These are phyloP conservation scores for Sphagnum tenellum DNA, from an alignment of 225 moss, liverwort and hornwort species.

Conservation along the genomic window DNA sequence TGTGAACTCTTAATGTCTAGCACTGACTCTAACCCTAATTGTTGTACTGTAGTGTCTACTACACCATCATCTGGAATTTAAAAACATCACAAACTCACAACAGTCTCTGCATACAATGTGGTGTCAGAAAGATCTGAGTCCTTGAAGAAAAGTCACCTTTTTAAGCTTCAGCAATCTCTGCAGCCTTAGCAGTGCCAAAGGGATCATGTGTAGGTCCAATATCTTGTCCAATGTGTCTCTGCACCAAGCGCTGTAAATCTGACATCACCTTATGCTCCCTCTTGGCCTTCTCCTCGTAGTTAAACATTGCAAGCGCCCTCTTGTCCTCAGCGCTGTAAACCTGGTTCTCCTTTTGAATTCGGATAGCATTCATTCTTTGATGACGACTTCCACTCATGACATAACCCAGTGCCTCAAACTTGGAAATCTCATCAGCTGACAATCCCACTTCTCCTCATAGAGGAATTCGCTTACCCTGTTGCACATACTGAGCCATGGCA, in stretches of 20 bases:
- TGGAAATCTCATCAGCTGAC: slow-evolving; percentile 97
- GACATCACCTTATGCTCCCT: slow-evolving; percentile 99
- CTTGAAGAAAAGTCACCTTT: too few relatives aligned
- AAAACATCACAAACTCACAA: too few relatives aligned
- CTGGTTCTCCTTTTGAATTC: slow-evolving; percentile 97
- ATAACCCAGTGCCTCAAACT: slow-evolving; percentile 90
- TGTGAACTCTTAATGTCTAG: too few relatives aligned
- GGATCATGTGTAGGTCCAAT: slow-evolving; percentile 96
- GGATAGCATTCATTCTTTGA: slow-evolving; percentile 99
- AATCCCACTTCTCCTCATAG: slow-evolving; percentile 98
- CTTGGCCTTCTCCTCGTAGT: slow-evolving; percentile 99
- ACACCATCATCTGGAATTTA: too few relatives aligned
- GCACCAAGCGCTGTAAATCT: slow-evolving; percentile 92
- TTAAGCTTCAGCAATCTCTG: slow-evolving; percentile 20
- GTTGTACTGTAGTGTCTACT: too few relatives aligned
- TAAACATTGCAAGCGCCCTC: slow-evolving; percentile 97
- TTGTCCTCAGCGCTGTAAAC: slow-evolving; percentile 99
- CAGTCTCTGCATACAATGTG: too few relatives aligned
- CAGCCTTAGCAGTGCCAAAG: slow-evolving; percentile 51
- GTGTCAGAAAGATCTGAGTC: too few relatives aligned
- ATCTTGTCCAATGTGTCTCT: slow-evolving; percentile 95
- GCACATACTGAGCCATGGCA: slow-evolving; percentile 98
- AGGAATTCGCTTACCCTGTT: slow-evolving; percentile 98
- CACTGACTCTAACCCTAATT: too few relatives aligned
- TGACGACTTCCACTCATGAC: slow-evolving; percentile 99